Conservation (phyloP, 2,329 filamentous ascomycete genomes). For the Calonectria naviculata region DNA sequence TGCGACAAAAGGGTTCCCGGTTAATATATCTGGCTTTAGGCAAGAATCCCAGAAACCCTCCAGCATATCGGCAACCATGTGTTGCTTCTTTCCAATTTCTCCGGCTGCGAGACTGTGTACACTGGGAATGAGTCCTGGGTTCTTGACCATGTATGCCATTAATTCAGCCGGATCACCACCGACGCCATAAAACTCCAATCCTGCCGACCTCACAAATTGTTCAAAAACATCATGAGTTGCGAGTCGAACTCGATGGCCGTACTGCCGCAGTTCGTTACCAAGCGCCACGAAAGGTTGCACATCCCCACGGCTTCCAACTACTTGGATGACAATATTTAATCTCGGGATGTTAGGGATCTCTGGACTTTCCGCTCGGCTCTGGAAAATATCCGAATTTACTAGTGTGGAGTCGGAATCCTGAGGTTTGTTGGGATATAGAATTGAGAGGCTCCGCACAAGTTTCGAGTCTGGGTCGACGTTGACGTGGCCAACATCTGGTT, state of each 20-base stretch:
- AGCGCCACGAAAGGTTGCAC: constrained; percentile 83
- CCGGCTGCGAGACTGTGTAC: constrained; percentile 35
- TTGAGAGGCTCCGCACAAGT: constrained; percentile 20
- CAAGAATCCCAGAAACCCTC: constrained; percentile 44
- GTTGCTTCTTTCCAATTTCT: constrained; percentile 39
- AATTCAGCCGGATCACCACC: constrained; percentile 58
- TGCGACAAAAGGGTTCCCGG: constrained; percentile 54
- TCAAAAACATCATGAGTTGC: constrained; percentile 71
- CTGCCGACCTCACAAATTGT: constrained; percentile 57
- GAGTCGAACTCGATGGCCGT: constrained; percentile 78
- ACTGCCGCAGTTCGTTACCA: constrained; percentile 74
- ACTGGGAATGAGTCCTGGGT: constrained; percentile 42
- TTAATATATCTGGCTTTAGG: constrained; percentile 6
- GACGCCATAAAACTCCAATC: constrained; percentile 64
- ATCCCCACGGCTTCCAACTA: constrained; percentile 81
- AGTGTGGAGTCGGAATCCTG: background rate
- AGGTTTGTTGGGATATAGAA: constrained; percentile 18
- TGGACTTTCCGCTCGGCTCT: background rate
- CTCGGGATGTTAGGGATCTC: background rate
- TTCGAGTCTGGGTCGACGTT: constrained; percentile 20
- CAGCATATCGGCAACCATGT: constrained; percentile 41
- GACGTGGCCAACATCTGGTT: constrained; percentile 20
- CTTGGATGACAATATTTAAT: constrained; percentile 80
- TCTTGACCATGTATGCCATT: constrained; percentile 42
- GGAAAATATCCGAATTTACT: too few relatives aligned